Percentiles rank a stretch among this genome's conserved stretches.
Conservation (phyloP, 306 rosid genomes). For the Oxytropis ochrocephala region DNA sequence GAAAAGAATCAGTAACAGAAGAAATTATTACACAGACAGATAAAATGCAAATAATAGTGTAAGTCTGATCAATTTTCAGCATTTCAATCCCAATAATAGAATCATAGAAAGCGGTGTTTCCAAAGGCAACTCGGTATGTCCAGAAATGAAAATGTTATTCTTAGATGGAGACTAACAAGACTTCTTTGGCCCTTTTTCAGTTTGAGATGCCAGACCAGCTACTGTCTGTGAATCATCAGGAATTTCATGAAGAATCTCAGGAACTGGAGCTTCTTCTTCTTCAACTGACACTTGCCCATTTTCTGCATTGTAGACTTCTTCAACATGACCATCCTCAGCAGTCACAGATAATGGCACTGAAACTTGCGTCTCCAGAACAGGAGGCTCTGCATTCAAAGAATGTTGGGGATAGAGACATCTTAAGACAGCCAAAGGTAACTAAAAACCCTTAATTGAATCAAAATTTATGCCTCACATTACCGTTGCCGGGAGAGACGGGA, state of each 20-base stretch:
- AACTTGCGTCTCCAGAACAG: slow-evolving; percentile 29
- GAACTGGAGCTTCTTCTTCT: slow-evolving; percentile 46
- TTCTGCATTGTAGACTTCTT: slow-evolving; percentile 38
- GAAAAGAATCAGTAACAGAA: neutral
- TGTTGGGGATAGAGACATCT: neutral
- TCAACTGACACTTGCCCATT: slow-evolving; percentile 35
- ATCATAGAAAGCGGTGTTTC: neutral
- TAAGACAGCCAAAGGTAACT: neutral
- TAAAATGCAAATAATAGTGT: neutral
- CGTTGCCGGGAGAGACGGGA: slow-evolving; percentile 32
- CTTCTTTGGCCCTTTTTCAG: slow-evolving; percentile 61
- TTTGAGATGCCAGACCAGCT: slow-evolving; percentile 40
- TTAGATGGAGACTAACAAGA: slow-evolving; percentile 60
- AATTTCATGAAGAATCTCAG: slow-evolving; percentile 56
- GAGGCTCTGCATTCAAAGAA: slow-evolving; percentile 34
- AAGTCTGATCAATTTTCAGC: neutral
- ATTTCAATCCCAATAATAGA: neutral
- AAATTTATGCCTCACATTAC: slow-evolving; percentile 24
- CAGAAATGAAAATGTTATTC: neutral
- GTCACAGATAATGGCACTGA: slow-evolving; percentile 28
- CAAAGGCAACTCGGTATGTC: neutral
- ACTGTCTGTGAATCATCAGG: slow-evolving; percentile 44
- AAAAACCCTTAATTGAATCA: neutral
- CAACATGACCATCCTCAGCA: slow-evolving; percentile 31
- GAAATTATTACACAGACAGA: neutral